A percentile compares a stretch with the other conserved stretches of the same genome.
Conservation (phyloP, 768 basidiomycete species). For the Cystofilobasidium ferigula region DNA sequence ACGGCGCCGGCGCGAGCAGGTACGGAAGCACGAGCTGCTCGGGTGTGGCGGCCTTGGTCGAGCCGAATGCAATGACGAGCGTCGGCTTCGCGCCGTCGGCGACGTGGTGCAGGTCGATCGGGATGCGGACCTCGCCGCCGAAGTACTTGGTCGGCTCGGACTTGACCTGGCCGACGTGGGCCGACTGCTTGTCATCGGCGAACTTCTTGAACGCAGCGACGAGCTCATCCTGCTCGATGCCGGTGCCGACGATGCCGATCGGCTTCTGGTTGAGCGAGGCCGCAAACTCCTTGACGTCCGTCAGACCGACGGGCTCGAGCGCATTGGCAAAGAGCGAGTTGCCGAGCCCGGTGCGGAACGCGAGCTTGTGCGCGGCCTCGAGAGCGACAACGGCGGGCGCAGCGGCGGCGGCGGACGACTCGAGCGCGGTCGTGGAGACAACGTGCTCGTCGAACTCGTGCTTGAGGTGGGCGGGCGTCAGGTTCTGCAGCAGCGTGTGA, state of each 20-base stretch:
- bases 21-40: constrained; percentile 69
- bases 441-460: constrained; percentile 45
- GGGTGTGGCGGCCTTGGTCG: constrained; percentile 51
- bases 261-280: constrained; percentile 52
- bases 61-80: constrained; percentile 78
- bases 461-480: constrained; percentile 58
- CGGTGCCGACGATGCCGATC: constrained; percentile 75
- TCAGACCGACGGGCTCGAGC: constrained; percentile 50
- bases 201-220: constrained; percentile 48
- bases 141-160: constrained; percentile 49
- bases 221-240: constrained; percentile 51
- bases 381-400: constrained; percentile 61
- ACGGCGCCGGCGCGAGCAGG: constrained; percentile 48
- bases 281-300: constrained; percentile 65
- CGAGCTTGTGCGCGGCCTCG: constrained; percentile 76
- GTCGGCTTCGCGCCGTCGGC: constrained; percentile 52
- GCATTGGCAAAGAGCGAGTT: constrained; percentile 74
- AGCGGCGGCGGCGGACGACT: constrained; percentile 51
- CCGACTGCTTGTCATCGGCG: constrained; percentile 36
- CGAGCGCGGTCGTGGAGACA: constrained; percentile 54
- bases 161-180: constrained; percentile 38
- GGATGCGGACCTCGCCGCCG: constrained; percentile 77
- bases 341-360: constrained; percentile 91
- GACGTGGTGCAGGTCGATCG: constrained; percentile 44
- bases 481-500: constrained; percentile 69